These are phyloP conservation scores for Lodderomyces margitis DNA, from an alignment of 1,139 yeast genomes.

Conservation along the genomic window DNA sequence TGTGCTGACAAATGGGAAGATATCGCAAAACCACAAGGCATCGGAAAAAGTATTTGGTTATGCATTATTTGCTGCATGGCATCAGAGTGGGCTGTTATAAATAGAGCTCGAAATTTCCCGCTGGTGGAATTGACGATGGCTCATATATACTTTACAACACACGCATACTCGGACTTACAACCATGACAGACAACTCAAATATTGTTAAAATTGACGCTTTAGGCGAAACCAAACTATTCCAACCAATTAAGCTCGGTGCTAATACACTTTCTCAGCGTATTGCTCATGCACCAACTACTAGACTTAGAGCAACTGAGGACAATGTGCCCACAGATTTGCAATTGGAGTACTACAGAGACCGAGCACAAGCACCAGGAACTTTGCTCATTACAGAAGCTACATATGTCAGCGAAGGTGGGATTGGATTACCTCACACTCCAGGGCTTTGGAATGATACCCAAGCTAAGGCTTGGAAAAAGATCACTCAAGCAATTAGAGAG, in stretches of 20 bases:
- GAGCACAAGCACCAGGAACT: conserved; percentile 55
- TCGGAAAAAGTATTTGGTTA: too few species aligned
- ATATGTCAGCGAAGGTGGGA: conserved; percentile 26
- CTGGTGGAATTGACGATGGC: too few species aligned
- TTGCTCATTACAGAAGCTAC: conserved; percentile 46
- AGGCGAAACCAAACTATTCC: conserved; percentile 37
- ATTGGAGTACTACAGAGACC: conserved; percentile 49
- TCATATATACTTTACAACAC: too few species aligned
- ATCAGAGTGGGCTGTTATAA: too few species aligned
- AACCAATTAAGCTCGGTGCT: conserved; percentile 48
- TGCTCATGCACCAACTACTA: conserved; percentile 56
- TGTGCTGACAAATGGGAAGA: too few species aligned
- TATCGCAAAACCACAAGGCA: too few species aligned
- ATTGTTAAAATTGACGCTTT: conserved; percentile 15
- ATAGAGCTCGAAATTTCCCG: too few species aligned
- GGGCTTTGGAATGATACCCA: conserved; percentile 55
- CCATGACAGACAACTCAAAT: not conserved
- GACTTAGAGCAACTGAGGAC: conserved; percentile 43
- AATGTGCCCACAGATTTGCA: conserved; percentile 48
- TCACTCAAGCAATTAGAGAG: conserved; percentile 50
- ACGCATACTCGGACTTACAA: too few species aligned
- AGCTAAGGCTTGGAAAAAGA: conserved; percentile 47
- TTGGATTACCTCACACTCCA: conserved; percentile 45
- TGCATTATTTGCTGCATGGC: too few species aligned
- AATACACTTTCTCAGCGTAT: conserved; percentile 38